These are phyloP conservation scores for Ruellia speciosa DNA, from an alignment of 305 asterid species.

Conservation along the genomic window DNA sequence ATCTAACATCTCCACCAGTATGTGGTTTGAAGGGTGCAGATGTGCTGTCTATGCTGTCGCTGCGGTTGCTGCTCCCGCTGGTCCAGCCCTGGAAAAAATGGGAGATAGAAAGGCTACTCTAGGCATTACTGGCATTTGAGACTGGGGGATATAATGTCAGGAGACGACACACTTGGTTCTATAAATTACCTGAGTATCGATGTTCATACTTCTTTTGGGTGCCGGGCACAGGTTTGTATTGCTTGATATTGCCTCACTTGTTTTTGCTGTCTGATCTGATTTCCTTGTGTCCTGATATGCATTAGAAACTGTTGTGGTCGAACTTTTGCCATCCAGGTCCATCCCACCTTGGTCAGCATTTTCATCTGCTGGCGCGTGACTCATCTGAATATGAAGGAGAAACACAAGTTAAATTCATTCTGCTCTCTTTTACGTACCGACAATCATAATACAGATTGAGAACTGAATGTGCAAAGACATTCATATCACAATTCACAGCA, in stretches of 20 bases:
- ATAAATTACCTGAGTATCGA: constrained; percentile 12
- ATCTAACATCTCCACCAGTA: constrained; percentile 85
- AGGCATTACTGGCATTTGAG: constrained; percentile 24
- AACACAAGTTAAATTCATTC: background rate
- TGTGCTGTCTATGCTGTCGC: constrained; percentile 63
- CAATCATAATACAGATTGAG: background rate
- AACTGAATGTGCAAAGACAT: background rate
- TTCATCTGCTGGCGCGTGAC: constrained; percentile 26
- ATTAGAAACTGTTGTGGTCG: constrained; percentile 18
- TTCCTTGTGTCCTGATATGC: constrained; percentile 22
- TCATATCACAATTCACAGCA: background rate
- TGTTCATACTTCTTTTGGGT: constrained; percentile 23
- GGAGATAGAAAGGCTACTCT: constrained; percentile 19
- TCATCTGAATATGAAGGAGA: constrained; percentile 37
- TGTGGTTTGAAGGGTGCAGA: constrained; percentile 60
- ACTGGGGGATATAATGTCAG: background rate
- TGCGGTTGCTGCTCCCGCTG: constrained; percentile 35
- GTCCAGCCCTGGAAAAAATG: constrained; percentile 27
- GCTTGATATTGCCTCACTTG: constrained; percentile 12
- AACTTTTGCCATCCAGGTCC: constrained; percentile 24
- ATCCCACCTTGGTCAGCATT: constrained; percentile 22
- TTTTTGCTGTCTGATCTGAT: constrained; percentile 24
- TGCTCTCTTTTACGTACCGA: no score
- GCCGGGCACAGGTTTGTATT: constrained; percentile 17
- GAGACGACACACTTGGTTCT: constrained; percentile 19